Evolutionary conservation across 495 filamentous ascomycete genomes (phyloP).

Genomic region (Hypoxylon subgilvum): DNA sequence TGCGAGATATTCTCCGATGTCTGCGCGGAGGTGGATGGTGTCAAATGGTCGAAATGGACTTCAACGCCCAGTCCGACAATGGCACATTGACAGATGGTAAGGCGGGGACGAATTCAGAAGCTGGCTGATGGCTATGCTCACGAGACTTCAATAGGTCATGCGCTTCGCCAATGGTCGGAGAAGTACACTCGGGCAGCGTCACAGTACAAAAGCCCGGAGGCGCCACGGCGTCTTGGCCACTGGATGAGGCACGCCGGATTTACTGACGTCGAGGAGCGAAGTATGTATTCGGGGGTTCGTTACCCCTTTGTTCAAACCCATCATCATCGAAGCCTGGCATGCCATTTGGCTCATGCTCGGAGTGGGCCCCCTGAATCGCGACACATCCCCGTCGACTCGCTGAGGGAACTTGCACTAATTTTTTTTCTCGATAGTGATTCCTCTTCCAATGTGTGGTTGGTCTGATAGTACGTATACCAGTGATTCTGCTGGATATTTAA

Average conservation of each 20-base stretch:
- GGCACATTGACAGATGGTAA: slow-evolving; percentile 72
- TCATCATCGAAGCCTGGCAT: background rate
- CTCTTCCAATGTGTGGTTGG: slow-evolving; percentile 77
- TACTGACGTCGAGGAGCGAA: slow-evolving; percentile 68
- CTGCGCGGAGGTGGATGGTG: slow-evolving; percentile 76
- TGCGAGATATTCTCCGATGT: slow-evolving; percentile 71
- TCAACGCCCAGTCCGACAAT: slow-evolving; percentile 88
- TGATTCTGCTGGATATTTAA: slow-evolving; percentile 6
- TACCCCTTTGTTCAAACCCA: slow-evolving; percentile 2
- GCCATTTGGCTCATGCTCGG: background rate
- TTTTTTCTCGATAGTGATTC: slow-evolving; percentile 60
- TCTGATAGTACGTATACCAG: slow-evolving; percentile 61
- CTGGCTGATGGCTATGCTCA: slow-evolving; percentile 5
- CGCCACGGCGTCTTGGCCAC: slow-evolving; percentile 65
- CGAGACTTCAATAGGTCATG: slow-evolving; percentile 57
- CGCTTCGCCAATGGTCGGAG: slow-evolving; percentile 75
- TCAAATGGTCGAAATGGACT: slow-evolving; percentile 89
- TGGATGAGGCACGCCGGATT: slow-evolving; percentile 74
- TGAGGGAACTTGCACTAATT: slow-evolving; percentile 14
- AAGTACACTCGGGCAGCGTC: slow-evolving; percentile 70
- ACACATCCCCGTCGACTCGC: background rate
- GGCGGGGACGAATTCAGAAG: slow-evolving; percentile 11
- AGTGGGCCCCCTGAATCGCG: background rate
- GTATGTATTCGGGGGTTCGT: slow-evolving; percentile 17
- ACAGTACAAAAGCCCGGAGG: slow-evolving; percentile 72